Evolutionary conservation across 305 asterid species (phyloP), one percentile per base, ranked within the genome.

Genomic region (Fraxinus velutina): DNA sequence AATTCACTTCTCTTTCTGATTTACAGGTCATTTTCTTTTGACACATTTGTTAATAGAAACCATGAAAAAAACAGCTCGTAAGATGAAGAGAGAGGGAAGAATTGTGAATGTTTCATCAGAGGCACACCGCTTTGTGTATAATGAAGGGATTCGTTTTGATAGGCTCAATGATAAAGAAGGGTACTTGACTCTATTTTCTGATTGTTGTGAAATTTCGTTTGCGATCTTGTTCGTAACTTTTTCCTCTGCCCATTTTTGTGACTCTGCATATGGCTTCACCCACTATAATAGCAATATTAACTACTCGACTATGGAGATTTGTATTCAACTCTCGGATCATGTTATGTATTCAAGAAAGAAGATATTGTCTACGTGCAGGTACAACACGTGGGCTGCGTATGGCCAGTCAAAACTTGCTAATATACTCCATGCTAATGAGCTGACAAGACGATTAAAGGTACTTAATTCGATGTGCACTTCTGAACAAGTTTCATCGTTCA

Each of bases 1-100:
- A 32, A 74, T 17, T 36, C 30, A 24, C 17, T 77, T 64, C 39
- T 77, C 29, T 60, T 34, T 57, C n/a, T 71, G 36, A 2, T 85
- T 78, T 89, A 81, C 93, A 94, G 98, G 98, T 57, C 98, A 94
- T 89, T 94, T 94, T 86, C 96, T 93, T 81, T 83, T 94, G 13
- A 79, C 94, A 6, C 81, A 87, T 84, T 79, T 94, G 89, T 86
- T 92, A 81, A 81, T 94, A 77, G 97, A 91, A 79, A 94, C 90
- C 3, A 93, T 92, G 94, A 93, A 89, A 83, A 91, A 86, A 83
- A 93, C 98, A 19, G 86, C 91, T 29, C 83, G 83, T 57, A 83
- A 89, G 77, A 81, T 85, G 36, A 92, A 92, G 84, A 87, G 81
- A 82, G 97, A 89, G 87, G 98, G 98, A 73, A 89, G 97, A 83